Base-by-base conservation (phyloP, 345 rosid genomes). In the Eucalyptus regnans region DNA sequence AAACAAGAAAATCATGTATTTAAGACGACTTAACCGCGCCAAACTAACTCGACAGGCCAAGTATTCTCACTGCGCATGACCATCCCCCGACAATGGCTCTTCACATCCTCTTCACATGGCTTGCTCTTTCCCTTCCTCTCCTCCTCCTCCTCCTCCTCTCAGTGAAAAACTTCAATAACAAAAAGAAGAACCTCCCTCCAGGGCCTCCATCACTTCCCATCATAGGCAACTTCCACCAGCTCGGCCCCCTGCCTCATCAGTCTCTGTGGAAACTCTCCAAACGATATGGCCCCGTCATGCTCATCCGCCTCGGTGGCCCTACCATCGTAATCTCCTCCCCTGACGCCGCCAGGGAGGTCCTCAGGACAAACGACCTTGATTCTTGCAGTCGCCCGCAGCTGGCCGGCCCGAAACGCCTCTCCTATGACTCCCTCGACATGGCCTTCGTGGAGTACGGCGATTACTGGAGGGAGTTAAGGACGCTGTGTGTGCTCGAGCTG, bases 391-490 rank as follows among this genome's bases (percentile, higher is more conserved):
- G 92, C 27, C 92, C 91, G 17, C 15, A 8, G 33, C 81, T 87
- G 29, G 25, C 49, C 50, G 92, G 94, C 11, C 9, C 89, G 41
- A 76, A 88, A 80, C 91, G 87, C 54, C 90, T 92, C 50, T 91
- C 95, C 23, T 90, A 91, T 87, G 90, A 92, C 52, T 89, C 85
- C 62, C 56, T 46, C 16, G 95, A 94, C 79, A 20, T 91, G 25
- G 90, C 88, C 84, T 90, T 90, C 50, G 89, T 92, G 44, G 87
- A 93, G 23, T 88, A 89, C 9, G 87, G 86, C 18, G 89, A 89
- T 86, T 87, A 88, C 11, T 89, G 86, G 64, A 88, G 91, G 89
- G 89, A 91, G 49, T 8, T 91, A 64, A 88, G 93, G 88, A 94
- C 81, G 84, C 58, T 90, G 13, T 90, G 93, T 76, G 91, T 90